phyloP scores from a whole-genome alignment of 139 green algal species.

The Auxenochlorella pyrenoidosa region DNA sequence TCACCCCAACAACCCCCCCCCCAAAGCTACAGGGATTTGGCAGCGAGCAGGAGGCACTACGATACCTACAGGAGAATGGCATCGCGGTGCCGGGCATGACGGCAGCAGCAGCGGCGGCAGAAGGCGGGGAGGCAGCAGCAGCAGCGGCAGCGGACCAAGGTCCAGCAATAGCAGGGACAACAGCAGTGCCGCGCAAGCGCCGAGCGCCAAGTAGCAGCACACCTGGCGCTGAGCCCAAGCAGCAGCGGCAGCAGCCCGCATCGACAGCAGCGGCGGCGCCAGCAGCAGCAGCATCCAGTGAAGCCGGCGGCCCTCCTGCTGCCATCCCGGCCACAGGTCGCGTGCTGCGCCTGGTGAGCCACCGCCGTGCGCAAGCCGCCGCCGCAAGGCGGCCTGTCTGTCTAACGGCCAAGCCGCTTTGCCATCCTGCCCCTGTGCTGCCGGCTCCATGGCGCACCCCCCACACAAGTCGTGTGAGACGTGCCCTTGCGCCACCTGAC shows the following conservation, averaged over 20 bases:
- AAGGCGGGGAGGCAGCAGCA: neutral
- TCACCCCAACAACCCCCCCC: too few relatives aligned
- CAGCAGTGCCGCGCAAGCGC: neutral
- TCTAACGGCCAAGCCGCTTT: neutral
- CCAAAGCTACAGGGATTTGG: constrained; percentile 46
- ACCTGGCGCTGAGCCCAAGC: neutral
- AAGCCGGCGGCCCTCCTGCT: neutral
- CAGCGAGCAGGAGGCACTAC: constrained; percentile 26
- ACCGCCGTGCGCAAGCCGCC: neutral
- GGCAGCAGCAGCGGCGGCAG: neutral
- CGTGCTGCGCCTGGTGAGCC: constrained; percentile 12
- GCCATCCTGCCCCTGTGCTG: neutral
- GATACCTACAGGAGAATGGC: constrained; percentile 19
- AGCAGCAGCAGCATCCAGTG: neutral
- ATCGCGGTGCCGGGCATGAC: neutral
- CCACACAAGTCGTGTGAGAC: neutral
- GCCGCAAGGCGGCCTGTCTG: neutral
- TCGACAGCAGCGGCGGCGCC: neutral
- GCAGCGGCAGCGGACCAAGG: neutral
- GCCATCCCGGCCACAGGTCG: neutral
- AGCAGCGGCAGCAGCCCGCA: neutral
- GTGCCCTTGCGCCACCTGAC: neutral
- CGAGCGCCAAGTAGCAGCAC: neutral
- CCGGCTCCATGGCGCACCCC: neutral
- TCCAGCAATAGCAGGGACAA: neutral